Evolutionary conservation across 192 early-diverging fungal genomes (phyloP).

Genomic region (Endogone sp.): DNA sequence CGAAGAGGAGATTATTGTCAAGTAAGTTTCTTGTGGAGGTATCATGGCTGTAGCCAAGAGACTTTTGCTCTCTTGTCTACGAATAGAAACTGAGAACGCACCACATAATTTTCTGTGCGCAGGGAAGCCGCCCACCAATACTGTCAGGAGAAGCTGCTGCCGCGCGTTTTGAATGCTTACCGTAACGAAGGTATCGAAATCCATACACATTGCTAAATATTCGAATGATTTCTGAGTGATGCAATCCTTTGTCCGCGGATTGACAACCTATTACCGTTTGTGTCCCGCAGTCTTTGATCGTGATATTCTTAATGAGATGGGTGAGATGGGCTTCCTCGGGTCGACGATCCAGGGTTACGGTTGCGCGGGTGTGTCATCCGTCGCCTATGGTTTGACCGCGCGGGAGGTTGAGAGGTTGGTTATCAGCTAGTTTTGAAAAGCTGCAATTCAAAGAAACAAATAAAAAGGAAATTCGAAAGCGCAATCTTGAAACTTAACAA

Average conservation of each 20-base stretch:
- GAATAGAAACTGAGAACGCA: background rate
- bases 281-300: conserved; percentile 70
- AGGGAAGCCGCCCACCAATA: conserved; percentile 84
- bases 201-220: no score
- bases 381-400: conserved; percentile 94
- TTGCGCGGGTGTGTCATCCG: conserved; percentile 95
- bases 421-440: background rate
- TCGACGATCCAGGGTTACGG: conserved; percentile 94
- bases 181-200: conserved; percentile 87
- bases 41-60: background rate
- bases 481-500: no score
- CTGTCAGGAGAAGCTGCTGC: conserved; percentile 84
- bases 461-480: no score
- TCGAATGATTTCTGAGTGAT: conserved; percentile 6
- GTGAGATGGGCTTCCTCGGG: conserved; percentile 87
- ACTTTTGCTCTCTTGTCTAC: background rate
- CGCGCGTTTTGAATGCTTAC: conserved; percentile 81
- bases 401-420: conserved; percentile 88
- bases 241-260: background rate
- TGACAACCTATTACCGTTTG: background rate
- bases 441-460: background rate
- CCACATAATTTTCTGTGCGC: background rate
- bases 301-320: conserved; percentile 92
- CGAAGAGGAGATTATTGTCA: conserved; percentile 79
- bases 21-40: conserved; percentile 25